Conservation (phyloP, 2,329 filamentous ascomycete genomes). For the Pezicula carpinea region DNA sequence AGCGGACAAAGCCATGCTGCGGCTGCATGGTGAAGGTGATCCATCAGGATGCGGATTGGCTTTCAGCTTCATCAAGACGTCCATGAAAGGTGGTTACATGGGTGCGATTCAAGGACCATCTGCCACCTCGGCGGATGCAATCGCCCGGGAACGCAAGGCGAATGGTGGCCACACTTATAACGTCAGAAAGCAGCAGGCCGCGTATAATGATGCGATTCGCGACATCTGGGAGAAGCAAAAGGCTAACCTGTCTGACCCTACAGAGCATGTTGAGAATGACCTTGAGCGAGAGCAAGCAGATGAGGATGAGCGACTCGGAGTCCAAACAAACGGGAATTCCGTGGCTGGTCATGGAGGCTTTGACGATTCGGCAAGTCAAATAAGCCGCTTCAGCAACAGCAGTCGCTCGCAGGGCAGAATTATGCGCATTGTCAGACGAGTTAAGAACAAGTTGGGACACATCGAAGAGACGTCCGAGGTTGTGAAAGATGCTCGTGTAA, state of each 20-base stretch:
- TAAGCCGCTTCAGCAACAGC: constrained; percentile 65
- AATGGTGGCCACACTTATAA: constrained; percentile 97
- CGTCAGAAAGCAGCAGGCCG: constrained; percentile 86
- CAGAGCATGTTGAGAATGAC: constrained; percentile 62
- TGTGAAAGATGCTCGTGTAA: constrained; percentile 78
- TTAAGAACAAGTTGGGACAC: constrained; percentile 60
- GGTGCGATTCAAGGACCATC: constrained; percentile 68
- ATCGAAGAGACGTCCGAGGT: constrained; percentile 53
- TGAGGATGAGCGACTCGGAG: constrained; percentile 50
- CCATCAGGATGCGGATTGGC: constrained; percentile 89
- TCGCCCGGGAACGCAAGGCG: constrained; percentile 72
- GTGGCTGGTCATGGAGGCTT: constrained; percentile 55
- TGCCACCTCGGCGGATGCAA: constrained; percentile 73
- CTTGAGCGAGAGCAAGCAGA: constrained; percentile 20
- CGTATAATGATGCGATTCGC: constrained; percentile 86
- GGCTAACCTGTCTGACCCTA: constrained; percentile 66
- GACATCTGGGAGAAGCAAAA: constrained; percentile 92
- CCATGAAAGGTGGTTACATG: constrained; percentile 95
- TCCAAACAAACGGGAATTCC: constrained; percentile 59
- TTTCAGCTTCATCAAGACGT: constrained; percentile 96
- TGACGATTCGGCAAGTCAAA: constrained; percentile 78
- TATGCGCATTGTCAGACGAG: constrained; percentile 69
- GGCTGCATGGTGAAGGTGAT: constrained; percentile 89
- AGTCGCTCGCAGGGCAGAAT: constrained; percentile 60
- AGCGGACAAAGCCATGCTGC: constrained; percentile 93